These are phyloP conservation scores for Magnusiomyces tetraspermus DNA, from an alignment of 1,139 yeast species.

Conservation along the genomic window DNA sequence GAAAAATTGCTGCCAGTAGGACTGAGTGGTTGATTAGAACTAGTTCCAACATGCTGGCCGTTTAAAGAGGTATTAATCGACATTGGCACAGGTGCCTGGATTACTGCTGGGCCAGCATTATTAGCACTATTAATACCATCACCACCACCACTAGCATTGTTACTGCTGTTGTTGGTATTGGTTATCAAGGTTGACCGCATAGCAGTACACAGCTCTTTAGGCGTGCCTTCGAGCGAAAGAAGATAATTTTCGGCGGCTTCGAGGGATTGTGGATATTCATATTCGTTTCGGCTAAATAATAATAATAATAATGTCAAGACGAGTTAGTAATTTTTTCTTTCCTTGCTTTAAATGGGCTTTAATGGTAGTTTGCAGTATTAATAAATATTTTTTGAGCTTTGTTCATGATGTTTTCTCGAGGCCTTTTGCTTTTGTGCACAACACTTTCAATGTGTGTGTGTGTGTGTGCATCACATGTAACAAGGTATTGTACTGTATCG, in stretches of 20 bases:
- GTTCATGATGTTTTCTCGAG: too few species aligned
- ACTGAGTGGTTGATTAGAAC: background rate
- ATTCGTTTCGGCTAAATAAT: background rate
- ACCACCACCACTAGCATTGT: too few species aligned
- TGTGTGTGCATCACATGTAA: too few species aligned
- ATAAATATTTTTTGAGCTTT: too few species aligned
- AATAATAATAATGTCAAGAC: background rate
- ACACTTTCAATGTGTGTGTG: background rate
- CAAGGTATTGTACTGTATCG: too few species aligned
- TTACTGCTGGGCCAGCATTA: too few species aligned
- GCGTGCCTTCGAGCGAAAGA: background rate
- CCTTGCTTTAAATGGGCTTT: background rate
- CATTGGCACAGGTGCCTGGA: too few species aligned
- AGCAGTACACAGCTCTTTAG: slow-evolving; percentile 1
- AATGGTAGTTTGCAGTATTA: too few species aligned
- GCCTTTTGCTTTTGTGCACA: too few species aligned
- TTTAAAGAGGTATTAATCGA: too few species aligned
- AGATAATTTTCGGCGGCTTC: slow-evolving; percentile 2
- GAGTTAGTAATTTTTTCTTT: background rate
- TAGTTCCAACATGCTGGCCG: too few species aligned
- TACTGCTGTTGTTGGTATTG: background rate
- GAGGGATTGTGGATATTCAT: background rate
- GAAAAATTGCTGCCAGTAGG: background rate
- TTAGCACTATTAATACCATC: too few species aligned
- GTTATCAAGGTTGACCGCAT: background rate